phyloP scores from a whole-genome alignment of 495 filamentous ascomycete genomes.

The Thozetella sp. region DNA sequence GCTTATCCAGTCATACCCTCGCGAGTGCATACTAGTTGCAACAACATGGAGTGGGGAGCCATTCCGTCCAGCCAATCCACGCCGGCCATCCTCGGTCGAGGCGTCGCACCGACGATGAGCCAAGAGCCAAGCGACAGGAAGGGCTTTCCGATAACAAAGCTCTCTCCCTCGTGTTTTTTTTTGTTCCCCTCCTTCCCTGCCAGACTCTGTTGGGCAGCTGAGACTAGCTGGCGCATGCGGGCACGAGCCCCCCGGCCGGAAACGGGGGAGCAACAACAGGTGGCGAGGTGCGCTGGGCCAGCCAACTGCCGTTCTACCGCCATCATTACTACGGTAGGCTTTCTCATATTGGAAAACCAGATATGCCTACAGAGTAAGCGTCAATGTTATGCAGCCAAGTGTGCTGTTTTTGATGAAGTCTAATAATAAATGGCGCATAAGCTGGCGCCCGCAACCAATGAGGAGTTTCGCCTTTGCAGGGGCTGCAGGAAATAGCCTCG shows the following conservation, averaged over 20 bases:
- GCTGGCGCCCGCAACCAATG: neutral
- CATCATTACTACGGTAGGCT: neutral
- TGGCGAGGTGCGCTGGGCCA: neutral
- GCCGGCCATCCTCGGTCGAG: too few relatives aligned
- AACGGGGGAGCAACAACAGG: neutral
- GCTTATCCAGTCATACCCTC: neutral
- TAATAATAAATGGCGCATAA: neutral
- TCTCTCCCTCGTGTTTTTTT: too few relatives aligned
- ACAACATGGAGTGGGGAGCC: too few relatives aligned
- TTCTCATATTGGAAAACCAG: neutral
- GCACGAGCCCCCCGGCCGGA: too few relatives aligned
- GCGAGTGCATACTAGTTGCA: too few relatives aligned
- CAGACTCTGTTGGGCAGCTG: too few relatives aligned
- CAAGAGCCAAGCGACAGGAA: too few relatives aligned
- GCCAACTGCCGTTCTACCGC: neutral
- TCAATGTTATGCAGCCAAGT: constrained; percentile 1
- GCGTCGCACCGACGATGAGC: too few relatives aligned
- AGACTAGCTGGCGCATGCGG: too few relatives aligned
- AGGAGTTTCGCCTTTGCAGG: neutral
- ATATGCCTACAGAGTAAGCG: neutral
- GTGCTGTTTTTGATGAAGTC: neutral
- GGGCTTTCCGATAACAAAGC: too few relatives aligned
- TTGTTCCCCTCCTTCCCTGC: too few relatives aligned
- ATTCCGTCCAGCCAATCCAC: too few relatives aligned
- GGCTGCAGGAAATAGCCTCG: neutral